Evolutionary conservation across 768 basidiomycete species (phyloP), one percentile per base, ranked within the genome.

Genomic region (Amanita brunnescens): DNA sequence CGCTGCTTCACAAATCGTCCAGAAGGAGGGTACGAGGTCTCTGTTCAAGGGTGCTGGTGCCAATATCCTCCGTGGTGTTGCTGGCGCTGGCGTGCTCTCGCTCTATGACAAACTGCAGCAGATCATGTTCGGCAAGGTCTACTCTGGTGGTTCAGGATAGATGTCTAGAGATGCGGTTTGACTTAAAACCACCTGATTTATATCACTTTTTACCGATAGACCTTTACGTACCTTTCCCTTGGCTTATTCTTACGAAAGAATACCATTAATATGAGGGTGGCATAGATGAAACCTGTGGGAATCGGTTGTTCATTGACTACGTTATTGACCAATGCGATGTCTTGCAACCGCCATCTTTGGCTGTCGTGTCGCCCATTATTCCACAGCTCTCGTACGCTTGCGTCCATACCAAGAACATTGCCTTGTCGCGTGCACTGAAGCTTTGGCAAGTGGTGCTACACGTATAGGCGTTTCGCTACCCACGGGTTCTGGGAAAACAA

Each of bases 1-100:
- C 64, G 94, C 94, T 65, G 91, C 83, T 55, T 79, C 87, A 26
- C 91, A 96, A 73, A 97, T 99, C 66, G 64, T 97, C 62, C 84
- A 83, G 66, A 95, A 95, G 79, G 96, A 99, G 77, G 96, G 96
- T 63, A 71, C 76, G 54, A 88, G 86, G 72, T 97, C 95, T 8
- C 80, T 98, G 66, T 97, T 98, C 87, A 96, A 97, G 85, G 94
- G 95, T 78, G 94, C 93, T 65, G 94, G 89, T 81, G 91, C 76
- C 63, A 85, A 86, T 72, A 86, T 91, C 58, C 91, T 98, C 63
- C 94, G 95, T 84, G 95, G 95, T 81, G 92, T 99, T 67, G 95
- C 96, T 68, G 96, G 96, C 77, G 95, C 95, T 70, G 95, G 95
- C 91, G 96, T 98, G 62, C 73, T 99, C 67, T 97, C 96, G 47